phyloP scores from a whole-genome alignment of 2,329 filamentous ascomycete genomes.

The Penicillium brevicompactum region DNA sequence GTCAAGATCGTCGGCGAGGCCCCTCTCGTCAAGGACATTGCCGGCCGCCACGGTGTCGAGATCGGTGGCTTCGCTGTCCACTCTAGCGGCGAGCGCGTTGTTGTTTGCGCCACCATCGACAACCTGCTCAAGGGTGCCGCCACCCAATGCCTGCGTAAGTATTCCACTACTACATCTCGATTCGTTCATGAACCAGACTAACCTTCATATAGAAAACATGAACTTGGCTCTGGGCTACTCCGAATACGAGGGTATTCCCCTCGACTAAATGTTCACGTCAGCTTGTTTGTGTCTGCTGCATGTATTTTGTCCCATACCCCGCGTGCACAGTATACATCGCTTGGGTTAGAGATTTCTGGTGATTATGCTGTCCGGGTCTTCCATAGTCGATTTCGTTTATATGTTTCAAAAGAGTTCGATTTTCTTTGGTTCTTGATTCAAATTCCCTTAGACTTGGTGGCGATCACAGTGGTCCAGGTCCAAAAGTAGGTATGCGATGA shows the following conservation, averaged over 20 bases:
- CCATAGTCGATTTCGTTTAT: constrained; percentile 24
- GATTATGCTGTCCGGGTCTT: constrained; percentile 19
- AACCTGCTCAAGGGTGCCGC: constrained; percentile 92
- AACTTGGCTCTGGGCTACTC: constrained; percentile 86
- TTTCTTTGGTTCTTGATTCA: constrained; percentile 3
- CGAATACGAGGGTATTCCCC: constrained; percentile 84
- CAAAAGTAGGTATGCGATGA: no score
- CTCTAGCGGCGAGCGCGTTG: constrained; percentile 82
- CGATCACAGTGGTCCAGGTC: no score
- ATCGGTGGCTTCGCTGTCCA: constrained; percentile 96
- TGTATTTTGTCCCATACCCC: constrained; percentile 31
- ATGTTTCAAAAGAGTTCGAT: constrained; percentile 12
- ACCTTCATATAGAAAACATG: constrained; percentile 72
- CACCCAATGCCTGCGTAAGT: constrained; percentile 87
- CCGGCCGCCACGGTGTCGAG: constrained; percentile 83
- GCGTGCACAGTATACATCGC: constrained; percentile 31
- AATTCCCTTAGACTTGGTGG: not conserved
- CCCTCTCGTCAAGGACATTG: constrained; percentile 81
- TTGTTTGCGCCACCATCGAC: constrained; percentile 93
- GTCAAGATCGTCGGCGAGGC: constrained; percentile 90
- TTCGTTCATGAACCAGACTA: constrained; percentile 5
- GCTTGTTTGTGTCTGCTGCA: constrained; percentile 8
- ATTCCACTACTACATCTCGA: not conserved
- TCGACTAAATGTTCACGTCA: constrained; percentile 43
- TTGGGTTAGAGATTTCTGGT: constrained; percentile 27